Base-by-base conservation (phyloP, 2,329 filamentous ascomycete species). In the Talaromyces pinophilus region DNA sequence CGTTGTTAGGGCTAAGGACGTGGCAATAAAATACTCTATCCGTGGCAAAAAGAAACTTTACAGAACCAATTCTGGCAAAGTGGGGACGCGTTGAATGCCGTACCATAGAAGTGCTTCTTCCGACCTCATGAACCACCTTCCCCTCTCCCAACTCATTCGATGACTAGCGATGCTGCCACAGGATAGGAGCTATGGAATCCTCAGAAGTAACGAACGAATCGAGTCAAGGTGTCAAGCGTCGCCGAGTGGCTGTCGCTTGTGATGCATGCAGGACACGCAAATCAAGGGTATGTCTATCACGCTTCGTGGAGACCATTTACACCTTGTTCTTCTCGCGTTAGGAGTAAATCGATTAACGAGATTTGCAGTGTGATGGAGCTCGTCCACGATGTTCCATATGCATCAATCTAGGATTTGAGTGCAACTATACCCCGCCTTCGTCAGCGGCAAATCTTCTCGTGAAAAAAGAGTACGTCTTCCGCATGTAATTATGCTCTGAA, bases 351-450 rank as follows among this genome's bases (percentile, higher is more conserved):
- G n/a, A 22, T 46, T 48, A 13, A 48, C 44, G 19, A 22, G 10
- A 11, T 11, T 22, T 4, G n/a, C 19, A 81, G 74, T 83, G 82
- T 63, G 80, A 83, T 72, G 81, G 81, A 11, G 69, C 68, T 11
- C 77, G 44, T 22, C 44, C 44, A 48, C 44, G 44, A 13, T 48
- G 44, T 48, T 48, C 44, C n/a, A 72, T 76, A 28, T 83, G 81
- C 64, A 69, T 67, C 17, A 76, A 79, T 40, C 72, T 82, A 35
- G 78, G 76, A 6, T 80, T 80, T 63, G 80, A 82, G 10, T 83
- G 82, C 69, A 70, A 76, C 38, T 83, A 83, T 71, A 74, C 76
- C 5, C 72, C 78, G 8, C 72, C 77, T 2, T 71, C 71, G 7
- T 75, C 76, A 17, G 71, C 74, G 1, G 72, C 75, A 0, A 81